Evolutionary conservation across 2,329 filamentous ascomycete species (phyloP), one percentile per base, ranked within the genome.

Genomic region (Dactylellina leptospora): DNA sequence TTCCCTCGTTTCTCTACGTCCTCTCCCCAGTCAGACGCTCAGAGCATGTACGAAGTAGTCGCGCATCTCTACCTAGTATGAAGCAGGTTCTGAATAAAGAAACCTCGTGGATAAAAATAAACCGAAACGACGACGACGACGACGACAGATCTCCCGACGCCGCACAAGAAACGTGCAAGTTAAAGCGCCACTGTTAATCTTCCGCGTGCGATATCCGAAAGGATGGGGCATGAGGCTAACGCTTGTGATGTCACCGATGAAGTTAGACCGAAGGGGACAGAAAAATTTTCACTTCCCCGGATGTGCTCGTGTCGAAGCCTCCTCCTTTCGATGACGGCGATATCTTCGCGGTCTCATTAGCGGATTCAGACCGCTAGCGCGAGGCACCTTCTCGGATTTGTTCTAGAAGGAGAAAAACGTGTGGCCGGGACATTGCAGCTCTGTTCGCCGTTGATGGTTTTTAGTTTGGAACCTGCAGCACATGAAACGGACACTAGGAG

Each of bases 401-500:
- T 54, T 64, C 60, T 64, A 64, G 60, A 64, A 64, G n/a, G 16
- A 25, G 42, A 64, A 58, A 28, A 55, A 36, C 9, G 44, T 68
- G 62, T 59, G 62, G 62, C 59, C 53, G 51, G 36, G 27, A n/a
- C n/a, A n/a, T n/a, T 38, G 36, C 20, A 10, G 27, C 20, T 27
- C 9, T 48, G 45, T 4, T 33, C 25, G 20, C 50, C 23, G 5
- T 47, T 11, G 11, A 36, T n/a, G 11, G 18, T n/a, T 1, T 40
- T 33, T 11, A n/a, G 36, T 40, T 16, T 11, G 18, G 11, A 40
- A 13, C 23, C 22, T 72, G 68, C 68, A 72, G 68, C 13, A 64
- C 38, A 64, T 72, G 68, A 72, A 72, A 72, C 68, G 40, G 53
- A 64, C n/a, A n/a, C n/a, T n/a, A n/a, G n/a, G n/a, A n/a, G n/a